These are phyloP conservation scores for Fonsecaea monophora DNA, from an alignment of 2,329 filamentous ascomycete species.

Conservation along the genomic window DNA sequence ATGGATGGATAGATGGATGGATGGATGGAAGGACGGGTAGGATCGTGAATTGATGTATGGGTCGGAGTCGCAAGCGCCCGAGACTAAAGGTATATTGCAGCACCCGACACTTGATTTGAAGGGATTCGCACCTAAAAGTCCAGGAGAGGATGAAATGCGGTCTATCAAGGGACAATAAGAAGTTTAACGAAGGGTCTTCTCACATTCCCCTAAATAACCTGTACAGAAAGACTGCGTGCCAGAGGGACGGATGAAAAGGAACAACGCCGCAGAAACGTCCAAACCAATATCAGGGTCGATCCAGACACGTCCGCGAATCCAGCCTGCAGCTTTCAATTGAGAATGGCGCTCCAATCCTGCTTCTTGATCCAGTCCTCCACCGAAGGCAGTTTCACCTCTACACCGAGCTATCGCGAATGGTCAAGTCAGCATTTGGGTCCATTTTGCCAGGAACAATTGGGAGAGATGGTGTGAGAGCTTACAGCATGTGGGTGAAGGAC, in stretches of 20 bases:
- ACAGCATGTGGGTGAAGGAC: constrained; percentile 28
- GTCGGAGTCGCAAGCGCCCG: no score
- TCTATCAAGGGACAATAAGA: background rate
- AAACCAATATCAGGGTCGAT: no score
- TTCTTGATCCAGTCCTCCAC: constrained; percentile 40
- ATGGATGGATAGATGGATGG: no score
- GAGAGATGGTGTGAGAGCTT: background rate
- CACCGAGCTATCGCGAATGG: constrained; percentile 19
- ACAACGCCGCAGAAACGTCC: no score
- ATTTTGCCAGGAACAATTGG: no score
- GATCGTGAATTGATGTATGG: no score
- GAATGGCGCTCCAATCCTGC: constrained; percentile 36
- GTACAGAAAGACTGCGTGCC: background rate
- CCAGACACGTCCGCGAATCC: no score
- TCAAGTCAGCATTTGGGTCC: background rate
- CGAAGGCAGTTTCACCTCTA: constrained; percentile 19
- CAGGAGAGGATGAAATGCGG: background rate
- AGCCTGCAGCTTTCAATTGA: constrained; percentile 4
- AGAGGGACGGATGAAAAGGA: background rate
- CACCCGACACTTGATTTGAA: background rate
- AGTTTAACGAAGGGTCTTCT: background rate
- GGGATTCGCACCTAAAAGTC: background rate
- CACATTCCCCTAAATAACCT: background rate
- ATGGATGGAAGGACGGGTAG: no score
- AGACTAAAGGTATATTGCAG: background rate